phyloP scores from a whole-genome alignment of 2,329 filamentous ascomycete species.

The Colletotrichum sp. region DNA sequence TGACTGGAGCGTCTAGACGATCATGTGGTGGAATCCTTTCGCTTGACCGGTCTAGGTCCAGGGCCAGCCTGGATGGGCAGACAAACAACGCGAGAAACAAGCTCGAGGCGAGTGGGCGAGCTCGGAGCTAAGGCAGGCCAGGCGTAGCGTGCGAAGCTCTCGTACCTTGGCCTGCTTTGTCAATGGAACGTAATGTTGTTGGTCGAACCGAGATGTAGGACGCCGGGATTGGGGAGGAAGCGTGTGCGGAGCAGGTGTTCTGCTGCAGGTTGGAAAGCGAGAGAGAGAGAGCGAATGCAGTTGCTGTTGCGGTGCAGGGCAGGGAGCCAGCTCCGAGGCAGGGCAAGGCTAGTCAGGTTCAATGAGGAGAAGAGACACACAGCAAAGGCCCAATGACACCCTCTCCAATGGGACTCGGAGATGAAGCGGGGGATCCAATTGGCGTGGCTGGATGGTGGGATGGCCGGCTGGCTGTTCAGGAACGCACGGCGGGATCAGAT shows the following conservation, averaged over 20 bases:
- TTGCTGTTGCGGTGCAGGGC: neutral
- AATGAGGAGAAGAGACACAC: neutral
- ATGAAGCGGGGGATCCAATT: conserved; percentile 3
- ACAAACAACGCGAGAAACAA: neutral
- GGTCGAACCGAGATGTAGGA: neutral
- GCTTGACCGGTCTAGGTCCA: conserved; percentile 1
- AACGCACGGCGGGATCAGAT: neutral
- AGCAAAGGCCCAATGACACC: conserved; percentile 5
- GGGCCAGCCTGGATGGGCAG: neutral
- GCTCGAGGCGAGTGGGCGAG: neutral
- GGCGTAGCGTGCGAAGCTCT: neutral
- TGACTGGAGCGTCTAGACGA: conserved; percentile 22
- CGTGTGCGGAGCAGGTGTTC: neutral
- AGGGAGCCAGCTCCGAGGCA: conserved; percentile 10
- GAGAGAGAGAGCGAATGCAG: neutral
- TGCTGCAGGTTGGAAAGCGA: neutral
- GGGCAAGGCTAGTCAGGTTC: neutral
- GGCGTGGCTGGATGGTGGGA: neutral
- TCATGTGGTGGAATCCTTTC: conserved; percentile 18
- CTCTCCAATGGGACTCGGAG: conserved; percentile 2
- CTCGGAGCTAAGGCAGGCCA: neutral
- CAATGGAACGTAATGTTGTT: neutral
- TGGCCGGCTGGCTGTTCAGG: neutral
- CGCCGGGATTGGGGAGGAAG: neutral
- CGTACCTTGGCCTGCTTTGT: neutral